A percentile compares a stretch with the other conserved stretches of the same genome.
These are phyloP conservation scores for Ogataea hybrid DNA, from an alignment of 1,139 yeast species.

Conservation along the genomic window DNA sequence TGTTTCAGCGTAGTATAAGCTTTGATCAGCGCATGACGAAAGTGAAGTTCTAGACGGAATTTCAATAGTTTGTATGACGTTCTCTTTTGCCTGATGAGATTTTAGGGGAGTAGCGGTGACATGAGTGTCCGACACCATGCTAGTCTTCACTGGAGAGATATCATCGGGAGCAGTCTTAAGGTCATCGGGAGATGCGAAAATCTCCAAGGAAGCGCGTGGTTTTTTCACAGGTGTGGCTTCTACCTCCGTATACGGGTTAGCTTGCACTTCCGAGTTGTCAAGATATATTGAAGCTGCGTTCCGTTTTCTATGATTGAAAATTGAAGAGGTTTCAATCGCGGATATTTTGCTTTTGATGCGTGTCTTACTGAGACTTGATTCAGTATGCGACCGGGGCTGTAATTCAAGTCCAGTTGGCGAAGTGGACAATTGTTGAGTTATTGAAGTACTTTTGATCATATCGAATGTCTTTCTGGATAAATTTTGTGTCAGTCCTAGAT, in stretches of 20 bases:
- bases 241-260: conserved; percentile 14
- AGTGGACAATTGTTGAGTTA: conserved; percentile 10
- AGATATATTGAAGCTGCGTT: conserved; percentile 5
- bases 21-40: too few species aligned
- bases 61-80: too few species aligned
- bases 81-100: too few species aligned
- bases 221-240: conserved; percentile 26
- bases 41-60: too few species aligned
- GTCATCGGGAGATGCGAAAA: background rate
- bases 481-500: conserved; percentile 21
- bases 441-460: conserved; percentile 28
- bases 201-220: background rate
- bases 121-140: too few species aligned
- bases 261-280: too few species aligned
- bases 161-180: background rate
- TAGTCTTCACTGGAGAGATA: too few species aligned
- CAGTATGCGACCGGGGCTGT: too few species aligned
- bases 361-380: too few species aligned
- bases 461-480: conserved; percentile 31
- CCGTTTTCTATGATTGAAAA: conserved; percentile 22
- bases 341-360: background rate
- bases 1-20: too few species aligned
- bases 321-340: conserved; percentile 2
- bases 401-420: too few species aligned
- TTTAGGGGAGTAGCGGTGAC: too few species aligned